Conservation (phyloP, 2,329 filamentous ascomycete genomes). For the Davidsoniella australis region DNA sequence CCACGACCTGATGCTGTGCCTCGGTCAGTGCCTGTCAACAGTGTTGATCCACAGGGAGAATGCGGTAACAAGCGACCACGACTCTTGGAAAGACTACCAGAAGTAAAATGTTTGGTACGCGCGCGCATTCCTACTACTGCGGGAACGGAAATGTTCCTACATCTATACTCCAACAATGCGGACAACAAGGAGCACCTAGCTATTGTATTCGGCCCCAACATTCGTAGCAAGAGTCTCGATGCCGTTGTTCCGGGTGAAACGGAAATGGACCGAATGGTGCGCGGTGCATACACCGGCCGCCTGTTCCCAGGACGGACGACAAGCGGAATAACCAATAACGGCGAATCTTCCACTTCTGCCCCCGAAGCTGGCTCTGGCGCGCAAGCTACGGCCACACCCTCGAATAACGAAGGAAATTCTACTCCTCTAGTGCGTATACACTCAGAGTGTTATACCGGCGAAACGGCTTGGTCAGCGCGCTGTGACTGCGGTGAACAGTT, state of each 20-base stretch:
- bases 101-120: slow-evolving; percentile 85
- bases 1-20: slow-evolving; percentile 26
- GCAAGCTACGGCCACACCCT: slow-evolving; percentile 11
- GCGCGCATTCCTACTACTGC: slow-evolving; percentile 85
- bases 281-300: slow-evolving; percentile 80
- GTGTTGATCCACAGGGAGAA: slow-evolving; percentile 37
- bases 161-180: slow-evolving; percentile 81
- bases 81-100: slow-evolving; percentile 57
- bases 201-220: slow-evolving; percentile 84
- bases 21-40: slow-evolving; percentile 42
- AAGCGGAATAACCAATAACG: slow-evolving; percentile 39
- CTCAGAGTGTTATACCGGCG: slow-evolving; percentile 94
- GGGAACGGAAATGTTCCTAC: slow-evolving; percentile 91
- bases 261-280: slow-evolving; percentile 79
- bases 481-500: slow-evolving; percentile 97
- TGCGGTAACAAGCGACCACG: slow-evolving; percentile 50
- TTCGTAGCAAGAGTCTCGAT: slow-evolving; percentile 58
- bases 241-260: slow-evolving; percentile 59
- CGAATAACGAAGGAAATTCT: background rate
- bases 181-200: slow-evolving; percentile 94
- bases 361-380: background rate
- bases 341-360: background rate
- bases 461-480: slow-evolving; percentile 93
- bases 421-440: slow-evolving; percentile 78
- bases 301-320: slow-evolving; percentile 71